Percentiles rank a stretch among this genome's conserved stretches.
These are phyloP conservation scores for Termitomyces heimii DNA, from an alignment of 768 basidiomycete genomes.

Conservation along the genomic window DNA sequence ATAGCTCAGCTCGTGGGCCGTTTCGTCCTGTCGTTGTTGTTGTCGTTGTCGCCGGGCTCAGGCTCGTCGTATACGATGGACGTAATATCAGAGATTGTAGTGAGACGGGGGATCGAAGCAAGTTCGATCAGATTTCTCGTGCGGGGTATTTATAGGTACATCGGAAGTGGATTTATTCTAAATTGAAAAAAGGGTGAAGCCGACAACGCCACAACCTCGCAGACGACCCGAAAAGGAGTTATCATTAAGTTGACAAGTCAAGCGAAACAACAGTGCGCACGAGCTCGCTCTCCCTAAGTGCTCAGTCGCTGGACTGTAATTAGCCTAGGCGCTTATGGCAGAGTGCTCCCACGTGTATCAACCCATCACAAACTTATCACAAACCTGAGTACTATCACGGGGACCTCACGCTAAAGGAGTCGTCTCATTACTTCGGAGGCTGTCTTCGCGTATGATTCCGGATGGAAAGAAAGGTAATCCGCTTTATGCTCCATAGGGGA, in stretches of 20 bases:
- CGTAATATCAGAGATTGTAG: background rate
- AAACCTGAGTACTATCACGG: background rate
- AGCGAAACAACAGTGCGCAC: background rate
- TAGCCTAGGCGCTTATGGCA: constrained; percentile 8
- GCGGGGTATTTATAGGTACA: constrained; percentile 13
- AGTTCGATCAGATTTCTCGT: constrained; percentile 5
- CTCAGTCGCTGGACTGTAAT: background rate
- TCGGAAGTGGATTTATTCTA: constrained; percentile 9
- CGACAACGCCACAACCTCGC: constrained; percentile 7
- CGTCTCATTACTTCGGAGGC: background rate
- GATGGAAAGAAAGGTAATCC: background rate
- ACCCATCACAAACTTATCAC: background rate
- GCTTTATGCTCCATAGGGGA: background rate
- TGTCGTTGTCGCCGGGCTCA: background rate
- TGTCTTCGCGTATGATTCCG: background rate
- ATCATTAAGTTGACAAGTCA: background rate
- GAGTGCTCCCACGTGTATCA: constrained; percentile 7
- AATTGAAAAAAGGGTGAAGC: constrained; percentile 1
- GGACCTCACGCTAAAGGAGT: background rate
- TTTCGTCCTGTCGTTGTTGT: background rate
- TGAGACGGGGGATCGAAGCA: constrained; percentile 6
- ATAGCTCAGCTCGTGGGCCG: background rate
- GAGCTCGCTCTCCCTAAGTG: background rate
- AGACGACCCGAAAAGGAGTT: background rate
- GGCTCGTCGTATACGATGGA: background rate